phyloP scores from a whole-genome alignment of 1,284 basidiomycete genomes.

The Fereydounia khargensis region DNA sequence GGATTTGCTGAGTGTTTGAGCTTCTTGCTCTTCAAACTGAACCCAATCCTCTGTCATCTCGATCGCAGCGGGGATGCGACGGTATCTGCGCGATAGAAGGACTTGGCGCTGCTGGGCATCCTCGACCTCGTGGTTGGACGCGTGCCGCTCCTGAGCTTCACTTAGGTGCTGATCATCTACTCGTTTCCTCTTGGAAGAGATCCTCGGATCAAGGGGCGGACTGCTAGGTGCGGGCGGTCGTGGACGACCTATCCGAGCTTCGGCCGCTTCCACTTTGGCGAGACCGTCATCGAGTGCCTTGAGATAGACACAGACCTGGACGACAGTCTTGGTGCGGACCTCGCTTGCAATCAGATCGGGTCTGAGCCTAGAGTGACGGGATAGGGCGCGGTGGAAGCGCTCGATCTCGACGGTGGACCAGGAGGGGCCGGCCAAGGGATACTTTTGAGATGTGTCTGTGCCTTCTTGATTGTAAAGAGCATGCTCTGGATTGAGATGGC shows the following conservation, averaged over 20 bases:
- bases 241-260: neutral
- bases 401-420: neutral
- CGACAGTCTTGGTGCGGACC: neutral
- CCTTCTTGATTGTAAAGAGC: neutral
- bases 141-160: neutral
- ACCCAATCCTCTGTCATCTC: neutral
- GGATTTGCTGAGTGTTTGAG: too few species aligned
- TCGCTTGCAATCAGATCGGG: neutral
- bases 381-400: neutral
- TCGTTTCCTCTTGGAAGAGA: neutral
- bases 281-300: neutral
- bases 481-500: neutral
- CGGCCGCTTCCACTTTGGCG: neutral
- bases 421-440: neutral
- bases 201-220: too few species aligned
- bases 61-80: neutral
- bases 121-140: neutral
- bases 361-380: neutral
- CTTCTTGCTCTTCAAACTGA: neutral
- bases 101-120: neutral
- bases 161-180: neutral
- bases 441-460: neutral
- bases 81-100: neutral
- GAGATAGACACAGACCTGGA: neutral
- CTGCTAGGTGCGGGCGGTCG: too few species aligned